A percentile compares a stretch with the other conserved stretches of the same genome.
phyloP scores from a whole-genome alignment of 2,329 filamentous ascomycete genomes.

The Penicillium psychrosexuale region DNA sequence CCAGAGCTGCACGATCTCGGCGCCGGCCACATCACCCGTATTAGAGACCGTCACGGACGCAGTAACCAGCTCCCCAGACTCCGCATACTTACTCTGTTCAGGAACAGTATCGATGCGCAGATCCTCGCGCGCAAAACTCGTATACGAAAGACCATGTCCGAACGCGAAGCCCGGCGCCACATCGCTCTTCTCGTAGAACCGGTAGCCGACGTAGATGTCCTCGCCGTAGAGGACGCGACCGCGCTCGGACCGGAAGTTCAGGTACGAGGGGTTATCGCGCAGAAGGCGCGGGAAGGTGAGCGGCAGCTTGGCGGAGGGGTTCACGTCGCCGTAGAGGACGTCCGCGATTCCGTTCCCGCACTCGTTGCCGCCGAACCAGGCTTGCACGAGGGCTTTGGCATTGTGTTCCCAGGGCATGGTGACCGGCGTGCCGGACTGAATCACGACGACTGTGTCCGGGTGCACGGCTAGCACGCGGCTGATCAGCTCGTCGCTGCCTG shows the following conservation, averaged over 20 bases:
- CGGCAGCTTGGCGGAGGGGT: slow-evolving; percentile 72
- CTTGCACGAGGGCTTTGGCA: slow-evolving; percentile 63
- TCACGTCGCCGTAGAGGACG: slow-evolving; percentile 69
- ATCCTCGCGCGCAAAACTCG: slow-evolving; percentile 59
- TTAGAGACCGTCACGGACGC: slow-evolving; percentile 52
- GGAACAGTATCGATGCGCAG: slow-evolving; percentile 36
- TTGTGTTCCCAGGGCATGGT: slow-evolving; percentile 49
- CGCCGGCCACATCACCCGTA: slow-evolving; percentile 52
- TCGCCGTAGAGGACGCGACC: slow-evolving; percentile 73
- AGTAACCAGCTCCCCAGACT: slow-evolving; percentile 46
- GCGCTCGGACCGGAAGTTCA: slow-evolving; percentile 70
- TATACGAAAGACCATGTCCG: slow-evolving; percentile 77
- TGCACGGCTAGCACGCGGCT: slow-evolving; percentile 63
- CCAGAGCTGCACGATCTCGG: slow-evolving; percentile 57
- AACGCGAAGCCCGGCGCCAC: slow-evolving; percentile 69
- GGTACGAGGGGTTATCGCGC: slow-evolving; percentile 70
- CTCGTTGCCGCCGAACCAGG: slow-evolving; percentile 87
- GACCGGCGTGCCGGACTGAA: slow-evolving; percentile 72
- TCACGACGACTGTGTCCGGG: slow-evolving; percentile 67
- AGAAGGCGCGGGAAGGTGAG: slow-evolving; percentile 66
- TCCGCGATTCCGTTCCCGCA: slow-evolving; percentile 78
- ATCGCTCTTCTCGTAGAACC: slow-evolving; percentile 72
- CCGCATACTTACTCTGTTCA: slow-evolving; percentile 38
- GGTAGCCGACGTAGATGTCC: slow-evolving; percentile 76
- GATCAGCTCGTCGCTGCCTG: slow-evolving; percentile 58